Percentiles rank a stretch among this genome's conserved stretches.
Evolutionary conservation across 306 rosid species (phyloP).

Genomic region (Citrullus amarus): DNA sequence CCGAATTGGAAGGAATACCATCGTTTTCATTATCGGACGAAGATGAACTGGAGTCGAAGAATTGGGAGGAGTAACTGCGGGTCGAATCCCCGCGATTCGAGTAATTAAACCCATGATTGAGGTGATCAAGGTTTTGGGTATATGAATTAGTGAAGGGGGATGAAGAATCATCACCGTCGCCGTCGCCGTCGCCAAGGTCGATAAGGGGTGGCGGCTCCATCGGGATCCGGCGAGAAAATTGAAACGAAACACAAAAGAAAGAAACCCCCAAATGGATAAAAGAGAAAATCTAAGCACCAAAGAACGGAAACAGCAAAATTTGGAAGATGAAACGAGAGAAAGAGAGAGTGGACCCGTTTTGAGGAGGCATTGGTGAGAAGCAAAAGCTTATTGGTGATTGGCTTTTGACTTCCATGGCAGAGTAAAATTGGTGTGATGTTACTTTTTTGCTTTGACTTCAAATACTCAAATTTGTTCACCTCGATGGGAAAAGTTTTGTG

Average conservation of each 20-base stretch:
- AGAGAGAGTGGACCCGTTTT: not conserved
- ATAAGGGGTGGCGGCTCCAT: constrained; percentile 14
- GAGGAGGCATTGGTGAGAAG: not conserved
- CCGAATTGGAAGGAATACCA: constrained; percentile 31
- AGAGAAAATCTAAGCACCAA: not conserved
- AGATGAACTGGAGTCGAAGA: constrained; percentile 10
- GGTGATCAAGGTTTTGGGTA: constrained; percentile 1
- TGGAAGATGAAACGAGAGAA: not conserved
- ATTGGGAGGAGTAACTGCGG: not conserved
- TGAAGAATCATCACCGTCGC: not conserved
- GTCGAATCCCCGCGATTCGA: constrained; percentile 10
- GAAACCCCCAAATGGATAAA: not conserved
- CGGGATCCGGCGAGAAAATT: constrained; percentile 1
- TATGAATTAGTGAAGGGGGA: constrained; percentile 4
- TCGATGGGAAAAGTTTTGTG: not conserved
- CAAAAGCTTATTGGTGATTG: not conserved
- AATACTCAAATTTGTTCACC: not conserved
- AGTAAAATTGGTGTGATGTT: not conserved
- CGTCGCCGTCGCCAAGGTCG: constrained; percentile 9
- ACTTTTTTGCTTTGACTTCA: not conserved
- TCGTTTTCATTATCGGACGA: constrained; percentile 36
- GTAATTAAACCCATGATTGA: constrained; percentile 12
- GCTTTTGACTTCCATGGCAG: not conserved
- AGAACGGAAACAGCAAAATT: not conserved
- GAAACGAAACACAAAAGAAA: not conserved